Percentiles rank a stretch among this genome's conserved stretches.
phyloP scores from a whole-genome alignment of 75 land plant genomes.

The Sequoia sempervirens region DNA sequence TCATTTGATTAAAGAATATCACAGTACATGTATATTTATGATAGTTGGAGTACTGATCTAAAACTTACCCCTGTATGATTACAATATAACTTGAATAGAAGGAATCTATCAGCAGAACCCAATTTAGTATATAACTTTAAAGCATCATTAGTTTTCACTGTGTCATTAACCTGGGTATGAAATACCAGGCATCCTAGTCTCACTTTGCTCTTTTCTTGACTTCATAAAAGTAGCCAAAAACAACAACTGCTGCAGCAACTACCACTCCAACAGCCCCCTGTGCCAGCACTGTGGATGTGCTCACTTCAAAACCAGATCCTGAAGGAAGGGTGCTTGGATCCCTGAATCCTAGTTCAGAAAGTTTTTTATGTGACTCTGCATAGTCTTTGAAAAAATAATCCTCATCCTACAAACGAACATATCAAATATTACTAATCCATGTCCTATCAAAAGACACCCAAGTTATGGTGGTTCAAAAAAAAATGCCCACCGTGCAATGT shows the following conservation, averaged over 20 bases:
- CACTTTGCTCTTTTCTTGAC: constrained; percentile 29
- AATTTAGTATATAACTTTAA: not conserved
- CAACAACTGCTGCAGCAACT: constrained; percentile 81
- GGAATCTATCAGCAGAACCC: not conserved
- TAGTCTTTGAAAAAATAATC: constrained; percentile 88
- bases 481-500: not conserved
- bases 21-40: not conserved
- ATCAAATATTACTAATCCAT: not conserved
- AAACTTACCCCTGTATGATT: not conserved
- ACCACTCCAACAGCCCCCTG: constrained; percentile 87
- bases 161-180: not conserved
- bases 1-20: not conserved
- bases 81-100: not conserved
- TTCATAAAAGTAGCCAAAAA: constrained; percentile 79
- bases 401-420: constrained; percentile 65
- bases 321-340: constrained; percentile 14
- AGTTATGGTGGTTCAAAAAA: not conserved
- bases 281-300: constrained; percentile 38
- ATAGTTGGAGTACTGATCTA: not conserved
- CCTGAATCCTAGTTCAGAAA: constrained; percentile 86
- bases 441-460: not conserved
- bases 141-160: not conserved
- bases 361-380: constrained; percentile 90
- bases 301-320: constrained; percentile 1
- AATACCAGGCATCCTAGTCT: not conserved